Conservation (phyloP, 208 protist genomes). For the Wallacemonas sp. region DNA sequence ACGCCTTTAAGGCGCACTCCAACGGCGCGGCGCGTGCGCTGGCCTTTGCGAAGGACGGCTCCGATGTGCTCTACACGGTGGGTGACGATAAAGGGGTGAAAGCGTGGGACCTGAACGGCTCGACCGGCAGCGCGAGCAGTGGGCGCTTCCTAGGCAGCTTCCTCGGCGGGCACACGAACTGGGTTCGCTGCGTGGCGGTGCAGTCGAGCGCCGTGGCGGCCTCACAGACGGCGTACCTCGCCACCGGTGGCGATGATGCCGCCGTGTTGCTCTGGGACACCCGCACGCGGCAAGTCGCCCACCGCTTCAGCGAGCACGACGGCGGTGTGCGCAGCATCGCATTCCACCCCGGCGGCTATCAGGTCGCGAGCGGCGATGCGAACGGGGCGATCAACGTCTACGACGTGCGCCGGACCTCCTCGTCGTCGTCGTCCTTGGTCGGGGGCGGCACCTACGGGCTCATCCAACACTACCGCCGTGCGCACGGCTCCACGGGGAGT, state of each 20-base stretch:
- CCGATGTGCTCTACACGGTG: slow-evolving; percentile 65
- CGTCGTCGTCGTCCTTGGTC: neutral
- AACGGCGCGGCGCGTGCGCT: slow-evolving; percentile 61
- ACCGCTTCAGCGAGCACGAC: slow-evolving; percentile 65
- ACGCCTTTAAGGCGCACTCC: slow-evolving; percentile 62
- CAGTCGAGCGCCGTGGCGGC: slow-evolving; percentile 20
- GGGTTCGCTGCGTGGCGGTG: slow-evolving; percentile 70
- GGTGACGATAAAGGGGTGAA: slow-evolving; percentile 89
- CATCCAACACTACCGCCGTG: slow-evolving; percentile 78
- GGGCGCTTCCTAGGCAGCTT: slow-evolving; percentile 60
- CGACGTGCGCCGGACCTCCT: slow-evolving; percentile 58
- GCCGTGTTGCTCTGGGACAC: slow-evolving; percentile 83
- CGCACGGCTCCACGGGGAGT: slow-evolving; percentile 51
- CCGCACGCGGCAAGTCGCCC: slow-evolving; percentile 36
- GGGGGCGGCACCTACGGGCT: slow-evolving; percentile 29
- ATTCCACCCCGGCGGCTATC: slow-evolving; percentile 86
- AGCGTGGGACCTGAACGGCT: slow-evolving; percentile 60
- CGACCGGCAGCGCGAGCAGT: slow-evolving; percentile 16
- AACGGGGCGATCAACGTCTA: slow-evolving; percentile 84
- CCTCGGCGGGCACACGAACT: slow-evolving; percentile 75
- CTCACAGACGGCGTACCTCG: slow-evolving; percentile 44
- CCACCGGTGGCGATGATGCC: slow-evolving; percentile 83
- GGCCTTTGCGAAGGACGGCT: slow-evolving; percentile 62
- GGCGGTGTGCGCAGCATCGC: slow-evolving; percentile 55
- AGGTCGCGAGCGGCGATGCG: slow-evolving; percentile 64